These are phyloP conservation scores for Cystobasidium pallidum DNA, from an alignment of 1,284 basidiomycete genomes.

Conservation along the genomic window DNA sequence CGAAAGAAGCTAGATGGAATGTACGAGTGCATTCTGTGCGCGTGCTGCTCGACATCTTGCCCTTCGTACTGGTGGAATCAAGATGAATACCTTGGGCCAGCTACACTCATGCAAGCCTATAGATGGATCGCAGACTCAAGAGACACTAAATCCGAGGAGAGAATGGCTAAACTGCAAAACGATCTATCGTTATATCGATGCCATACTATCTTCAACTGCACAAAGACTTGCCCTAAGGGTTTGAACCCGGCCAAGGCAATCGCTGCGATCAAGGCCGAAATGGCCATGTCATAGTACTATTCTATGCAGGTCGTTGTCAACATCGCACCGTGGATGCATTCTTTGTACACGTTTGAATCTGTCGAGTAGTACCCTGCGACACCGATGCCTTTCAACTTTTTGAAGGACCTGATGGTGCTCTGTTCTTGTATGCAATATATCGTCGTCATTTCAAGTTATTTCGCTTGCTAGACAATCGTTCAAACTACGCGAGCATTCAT, in stretches of 20 bases:
- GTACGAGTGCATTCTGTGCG: conserved; percentile 87
- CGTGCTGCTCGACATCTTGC: conserved; percentile 95
- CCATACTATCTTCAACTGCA: conserved; percentile 73
- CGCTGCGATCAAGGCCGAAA: conserved; percentile 46
- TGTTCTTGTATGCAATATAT: conserved; percentile 17
- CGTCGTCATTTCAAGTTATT: neutral
- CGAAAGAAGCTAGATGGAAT: conserved; percentile 94
- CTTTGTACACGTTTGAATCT: neutral
- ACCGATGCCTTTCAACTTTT: neutral
- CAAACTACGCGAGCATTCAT: no score
- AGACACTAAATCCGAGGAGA: conserved; percentile 76
- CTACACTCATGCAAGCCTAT: conserved; percentile 79
- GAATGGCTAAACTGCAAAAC: conserved; percentile 92
- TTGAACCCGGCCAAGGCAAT: conserved; percentile 73
- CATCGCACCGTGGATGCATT: neutral
- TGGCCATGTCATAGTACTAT: conserved; percentile 45
- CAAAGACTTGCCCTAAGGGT: conserved; percentile 60
- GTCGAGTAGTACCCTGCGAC: neutral
- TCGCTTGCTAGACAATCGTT: no score
- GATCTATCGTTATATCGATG: conserved; percentile 82
- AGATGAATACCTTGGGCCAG: conserved; percentile 96
- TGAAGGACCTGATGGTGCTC: neutral
- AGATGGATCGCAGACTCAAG: conserved; percentile 97
- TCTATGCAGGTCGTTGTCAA: no score
- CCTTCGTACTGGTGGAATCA: conserved; percentile 99